Base-by-base conservation (phyloP, 2,329 filamentous ascomycete genomes). In the Beauveria varroae region DNA sequence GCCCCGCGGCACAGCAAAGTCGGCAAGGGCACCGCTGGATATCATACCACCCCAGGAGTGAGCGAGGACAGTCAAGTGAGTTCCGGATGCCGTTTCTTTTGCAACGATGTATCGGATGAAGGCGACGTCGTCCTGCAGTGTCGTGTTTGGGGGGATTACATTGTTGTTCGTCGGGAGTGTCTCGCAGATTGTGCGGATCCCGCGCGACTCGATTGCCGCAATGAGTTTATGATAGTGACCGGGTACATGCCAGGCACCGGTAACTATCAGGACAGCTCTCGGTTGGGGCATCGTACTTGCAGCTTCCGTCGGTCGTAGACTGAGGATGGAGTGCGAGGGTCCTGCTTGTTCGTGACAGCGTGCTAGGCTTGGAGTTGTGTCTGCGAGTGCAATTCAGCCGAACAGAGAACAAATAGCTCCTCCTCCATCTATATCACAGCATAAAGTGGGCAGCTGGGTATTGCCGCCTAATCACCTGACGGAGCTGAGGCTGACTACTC, bases 181-280 rank as follows among this genome's bases (percentile, higher is more conserved):
- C 30, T 59, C 56, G 57, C 63, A 64, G 37, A 66, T 63, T 7
- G 54, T 56, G 28, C 65, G 50, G 18, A 65, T 41, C 10, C 62
- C 62, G 26, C 50, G 57, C 22, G 57, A 37, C 41, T 65, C 54
- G 20, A 66, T 62, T 7, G 16, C 24, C 34, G 59, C 30, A 8
- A 51, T 34, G 44, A 65, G 55, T 20, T 61, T 63, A 18, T 58
- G 34, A 53, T 65, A 66, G 52, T 66, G 65, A 18, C 49, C 28
- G 3, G 65, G 62, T 30, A 66, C 44, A 52, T 66, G 65, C 65
- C 65, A 65, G 14, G 63, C 60, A 43, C 64, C 65, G 8, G 64
- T 65, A 43, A 65, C 50, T 9, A 66, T 43, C 26, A 66, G 62
- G 44, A 66, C 51, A 41, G 60, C 58, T 46, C 41, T 51, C 44